phyloP scores from a whole-genome alignment of 441 rosid species.

The Breynia disticha region DNA sequence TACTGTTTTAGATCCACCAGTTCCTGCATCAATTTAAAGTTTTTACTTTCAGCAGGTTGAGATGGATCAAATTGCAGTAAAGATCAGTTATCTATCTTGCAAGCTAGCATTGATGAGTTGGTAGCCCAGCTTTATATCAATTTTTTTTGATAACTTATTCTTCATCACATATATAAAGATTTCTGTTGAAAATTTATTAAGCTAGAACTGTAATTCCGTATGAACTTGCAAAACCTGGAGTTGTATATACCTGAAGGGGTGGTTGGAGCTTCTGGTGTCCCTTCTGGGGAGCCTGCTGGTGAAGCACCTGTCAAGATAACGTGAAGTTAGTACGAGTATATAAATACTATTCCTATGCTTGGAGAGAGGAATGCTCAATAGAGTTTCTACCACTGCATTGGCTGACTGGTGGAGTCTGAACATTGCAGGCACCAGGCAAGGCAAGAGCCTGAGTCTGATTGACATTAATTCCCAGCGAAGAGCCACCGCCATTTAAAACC shows the following conservation, averaged over 20 bases:
- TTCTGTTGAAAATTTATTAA: background rate
- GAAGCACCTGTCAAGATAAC: slow-evolving; percentile 41
- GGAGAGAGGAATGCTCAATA: background rate
- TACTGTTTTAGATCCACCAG: slow-evolving; percentile 58
- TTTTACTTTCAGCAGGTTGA: too few relatives aligned
- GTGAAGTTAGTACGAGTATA: background rate
- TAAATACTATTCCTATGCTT: too few relatives aligned
- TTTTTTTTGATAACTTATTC: background rate
- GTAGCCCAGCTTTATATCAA: background rate
- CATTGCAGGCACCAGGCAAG: slow-evolving; percentile 66
- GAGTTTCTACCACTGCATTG: slow-evolving; percentile 51
- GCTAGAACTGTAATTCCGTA: background rate
- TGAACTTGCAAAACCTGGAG: slow-evolving; percentile 5
- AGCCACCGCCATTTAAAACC: slow-evolving; percentile 54
- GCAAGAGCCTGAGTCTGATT: slow-evolving; percentile 80
- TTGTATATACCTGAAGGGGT: slow-evolving; percentile 36
- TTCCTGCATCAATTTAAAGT: slow-evolving; percentile 21
- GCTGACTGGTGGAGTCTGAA: slow-evolving; percentile 74
- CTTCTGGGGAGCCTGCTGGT: slow-evolving; percentile 60
- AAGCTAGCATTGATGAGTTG: background rate
- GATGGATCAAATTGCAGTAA: too few relatives aligned
- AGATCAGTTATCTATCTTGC: background rate
- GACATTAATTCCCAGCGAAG: slow-evolving; percentile 56
- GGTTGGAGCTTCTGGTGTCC: slow-evolving; percentile 40
- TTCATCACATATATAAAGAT: background rate